Evolutionary conservation across 768 basidiomycete species (phyloP).

Genomic region (Gloeostereum incarnatum): DNA sequence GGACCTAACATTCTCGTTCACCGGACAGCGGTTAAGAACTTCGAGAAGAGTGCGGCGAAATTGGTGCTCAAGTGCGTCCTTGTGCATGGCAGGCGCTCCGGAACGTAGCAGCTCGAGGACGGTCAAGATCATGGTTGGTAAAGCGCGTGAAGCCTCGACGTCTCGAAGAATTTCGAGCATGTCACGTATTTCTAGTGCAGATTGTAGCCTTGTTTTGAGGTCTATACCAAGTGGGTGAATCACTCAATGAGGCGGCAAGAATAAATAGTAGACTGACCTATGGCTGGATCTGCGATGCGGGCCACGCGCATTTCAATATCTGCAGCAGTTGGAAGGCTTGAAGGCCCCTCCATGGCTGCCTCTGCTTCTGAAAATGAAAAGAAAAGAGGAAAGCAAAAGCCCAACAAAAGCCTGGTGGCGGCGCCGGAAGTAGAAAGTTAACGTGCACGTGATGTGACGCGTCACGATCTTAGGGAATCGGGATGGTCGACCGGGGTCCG

Average conservation of each 20-base stretch:
- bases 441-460: no score
- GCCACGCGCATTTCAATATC: constrained; percentile 69
- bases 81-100: constrained; percentile 57
- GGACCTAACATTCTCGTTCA: constrained; percentile 66
- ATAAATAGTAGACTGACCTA: constrained; percentile 33
- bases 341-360: constrained; percentile 22
- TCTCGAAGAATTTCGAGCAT: constrained; percentile 75
- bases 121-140: constrained; percentile 66
- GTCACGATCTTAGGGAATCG: no score
- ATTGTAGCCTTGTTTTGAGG: constrained; percentile 56
- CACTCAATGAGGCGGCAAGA: constrained; percentile 2
- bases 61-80: constrained; percentile 62
- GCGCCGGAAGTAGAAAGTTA: no score
- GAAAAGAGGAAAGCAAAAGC: no score
- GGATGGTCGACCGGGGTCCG: no score
- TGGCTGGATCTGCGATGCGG: constrained; percentile 65
- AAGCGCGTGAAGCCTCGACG: constrained; percentile 56
- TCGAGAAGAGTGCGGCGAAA: constrained; percentile 85
- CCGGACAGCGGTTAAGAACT: constrained; percentile 81
- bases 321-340: constrained; percentile 29
- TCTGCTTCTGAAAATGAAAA: no score
- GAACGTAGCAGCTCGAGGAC: constrained; percentile 64
- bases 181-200: constrained; percentile 75
- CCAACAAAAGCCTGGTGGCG: no score
- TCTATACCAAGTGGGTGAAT: constrained; percentile 20